These are phyloP conservation scores for Moesziomyces antarcticus DNA, from an alignment of 1,284 basidiomycete genomes.

Conservation along the genomic window DNA sequence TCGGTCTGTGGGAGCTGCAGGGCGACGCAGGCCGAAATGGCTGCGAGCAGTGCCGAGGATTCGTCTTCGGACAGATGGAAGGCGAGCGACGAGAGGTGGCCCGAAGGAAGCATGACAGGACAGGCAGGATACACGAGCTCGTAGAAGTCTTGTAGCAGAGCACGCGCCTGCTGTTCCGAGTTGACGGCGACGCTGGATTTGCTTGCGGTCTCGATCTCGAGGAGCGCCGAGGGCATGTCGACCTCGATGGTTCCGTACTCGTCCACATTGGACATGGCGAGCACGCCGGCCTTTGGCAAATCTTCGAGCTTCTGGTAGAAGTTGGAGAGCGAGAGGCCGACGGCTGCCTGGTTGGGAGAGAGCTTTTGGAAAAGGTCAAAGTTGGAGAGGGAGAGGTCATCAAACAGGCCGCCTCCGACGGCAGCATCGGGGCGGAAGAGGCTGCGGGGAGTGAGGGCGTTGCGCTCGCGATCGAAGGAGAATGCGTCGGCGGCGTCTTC, in stretches of 20 bases:
- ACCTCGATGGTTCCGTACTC: conserved; percentile 35
- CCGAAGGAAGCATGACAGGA: conserved; percentile 56
- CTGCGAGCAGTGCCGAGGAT: conserved; percentile 56
- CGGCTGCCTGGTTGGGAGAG: conserved; percentile 26
- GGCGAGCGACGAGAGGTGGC: conserved; percentile 56
- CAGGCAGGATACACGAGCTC: conserved; percentile 59
- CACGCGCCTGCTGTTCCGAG: conserved; percentile 49
- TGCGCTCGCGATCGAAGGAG: conserved; percentile 37
- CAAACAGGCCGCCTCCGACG: conserved; percentile 36
- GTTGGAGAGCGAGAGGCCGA: conserved; percentile 33
- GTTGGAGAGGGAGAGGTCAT: conserved; percentile 53
- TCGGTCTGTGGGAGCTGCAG: conserved; percentile 51
- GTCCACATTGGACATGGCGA: conserved; percentile 24
- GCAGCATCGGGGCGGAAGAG: conserved; percentile 31
- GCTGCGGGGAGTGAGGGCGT: conserved; percentile 25
- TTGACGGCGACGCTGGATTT: conserved; percentile 47
- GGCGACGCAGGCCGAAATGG: conserved; percentile 52
- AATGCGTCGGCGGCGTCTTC: conserved; percentile 26
- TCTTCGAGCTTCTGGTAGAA: conserved; percentile 57
- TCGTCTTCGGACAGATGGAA: conserved; percentile 60
- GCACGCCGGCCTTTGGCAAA: conserved; percentile 56
- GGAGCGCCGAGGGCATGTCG: conserved; percentile 35
- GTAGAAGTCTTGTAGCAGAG: conserved; percentile 51
- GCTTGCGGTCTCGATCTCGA: conserved; percentile 40
- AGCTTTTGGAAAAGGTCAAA: conserved; percentile 54